A percentile compares a stretch with the other conserved stretches of the same genome.
Evolutionary conservation across 495 filamentous ascomycete genomes (phyloP).

Genomic region (Barbatosphaeria neglecta): DNA sequence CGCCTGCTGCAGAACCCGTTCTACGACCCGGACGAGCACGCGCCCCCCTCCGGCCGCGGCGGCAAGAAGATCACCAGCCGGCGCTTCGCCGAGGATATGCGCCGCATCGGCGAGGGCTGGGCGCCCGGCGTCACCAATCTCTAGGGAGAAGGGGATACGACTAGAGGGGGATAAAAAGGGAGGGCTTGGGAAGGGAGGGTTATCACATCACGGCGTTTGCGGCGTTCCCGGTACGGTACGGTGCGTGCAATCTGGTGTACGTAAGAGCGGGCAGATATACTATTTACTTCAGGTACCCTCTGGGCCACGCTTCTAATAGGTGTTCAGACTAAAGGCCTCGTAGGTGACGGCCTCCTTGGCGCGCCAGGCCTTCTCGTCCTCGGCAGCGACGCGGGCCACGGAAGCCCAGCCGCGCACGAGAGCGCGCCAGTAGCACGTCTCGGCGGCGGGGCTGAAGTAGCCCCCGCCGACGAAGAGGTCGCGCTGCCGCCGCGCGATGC

Average conservation of each 20-base stretch:
- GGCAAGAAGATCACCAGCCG: constrained; percentile 65
- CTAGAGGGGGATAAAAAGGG: neutral
- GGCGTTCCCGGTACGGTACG: too few relatives aligned
- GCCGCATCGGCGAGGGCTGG: constrained; percentile 69
- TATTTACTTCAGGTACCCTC: neutral
- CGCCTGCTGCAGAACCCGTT: constrained; percentile 87
- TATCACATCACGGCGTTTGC: constrained; percentile 4
- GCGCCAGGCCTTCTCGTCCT: constrained; percentile 22
- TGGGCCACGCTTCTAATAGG: neutral
- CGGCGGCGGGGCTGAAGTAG: constrained; percentile 38
- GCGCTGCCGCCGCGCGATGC: constrained; percentile 37
- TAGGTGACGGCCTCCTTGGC: constrained; percentile 22
- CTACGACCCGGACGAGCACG: constrained; percentile 79
- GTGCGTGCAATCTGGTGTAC: too few relatives aligned
- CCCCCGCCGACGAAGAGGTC: constrained; percentile 30
- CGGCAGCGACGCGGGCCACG: constrained; percentile 21
- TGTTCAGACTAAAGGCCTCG: constrained; percentile 29
- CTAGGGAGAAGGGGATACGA: constrained; percentile 2
- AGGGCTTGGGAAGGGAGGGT: neutral
- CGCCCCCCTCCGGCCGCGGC: constrained; percentile 37
- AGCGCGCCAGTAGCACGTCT: constrained; percentile 43
- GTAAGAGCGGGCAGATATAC: too few relatives aligned
- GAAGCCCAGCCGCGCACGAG: constrained; percentile 35
- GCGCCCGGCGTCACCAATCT: constrained; percentile 39
- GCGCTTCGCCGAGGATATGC: constrained; percentile 72